A percentile compares a stretch with the other conserved stretches of the same genome.
Evolutionary conservation across 345 rosid species (phyloP).

Genomic region (Pistacia vera): DNA sequence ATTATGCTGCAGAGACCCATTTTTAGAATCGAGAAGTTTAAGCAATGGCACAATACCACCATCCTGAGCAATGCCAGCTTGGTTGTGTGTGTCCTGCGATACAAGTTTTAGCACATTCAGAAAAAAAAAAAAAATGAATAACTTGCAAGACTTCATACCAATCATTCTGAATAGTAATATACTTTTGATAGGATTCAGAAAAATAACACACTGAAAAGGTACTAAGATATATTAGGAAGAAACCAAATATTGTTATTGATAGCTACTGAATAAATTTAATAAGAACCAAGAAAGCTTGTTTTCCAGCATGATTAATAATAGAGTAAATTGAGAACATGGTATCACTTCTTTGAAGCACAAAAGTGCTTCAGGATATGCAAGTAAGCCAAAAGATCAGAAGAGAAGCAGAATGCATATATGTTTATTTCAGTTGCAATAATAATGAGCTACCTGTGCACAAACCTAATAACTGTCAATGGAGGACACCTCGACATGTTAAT

Average conservation of each 20-base stretch:
- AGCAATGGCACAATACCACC: conserved; percentile 66
- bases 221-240: background rate
- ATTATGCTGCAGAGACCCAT: conserved; percentile 69
- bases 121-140: conserved; percentile 7
- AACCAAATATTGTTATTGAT: background rate
- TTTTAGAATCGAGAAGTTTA: conserved; percentile 59
- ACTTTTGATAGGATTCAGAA: too few species aligned
- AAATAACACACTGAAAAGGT: background rate
- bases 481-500: background rate
- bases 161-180: background rate
- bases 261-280: background rate
- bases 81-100: conserved; percentile 71
- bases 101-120: background rate
- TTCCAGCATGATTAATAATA: background rate
- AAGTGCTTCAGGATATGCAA: conserved; percentile 1
- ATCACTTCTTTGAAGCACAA: background rate
- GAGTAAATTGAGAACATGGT: background rate
- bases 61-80: conserved; percentile 75
- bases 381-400: background rate
- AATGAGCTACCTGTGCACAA: background rate
- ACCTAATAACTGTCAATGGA: background rate
- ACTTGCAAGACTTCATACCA: background rate
- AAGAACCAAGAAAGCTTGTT: background rate
- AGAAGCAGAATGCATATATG: background rate
- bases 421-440: background rate